These are phyloP conservation scores for Blastobotrys terrestris DNA, from an alignment of 805 yeast genomes.

Conservation along the genomic window DNA sequence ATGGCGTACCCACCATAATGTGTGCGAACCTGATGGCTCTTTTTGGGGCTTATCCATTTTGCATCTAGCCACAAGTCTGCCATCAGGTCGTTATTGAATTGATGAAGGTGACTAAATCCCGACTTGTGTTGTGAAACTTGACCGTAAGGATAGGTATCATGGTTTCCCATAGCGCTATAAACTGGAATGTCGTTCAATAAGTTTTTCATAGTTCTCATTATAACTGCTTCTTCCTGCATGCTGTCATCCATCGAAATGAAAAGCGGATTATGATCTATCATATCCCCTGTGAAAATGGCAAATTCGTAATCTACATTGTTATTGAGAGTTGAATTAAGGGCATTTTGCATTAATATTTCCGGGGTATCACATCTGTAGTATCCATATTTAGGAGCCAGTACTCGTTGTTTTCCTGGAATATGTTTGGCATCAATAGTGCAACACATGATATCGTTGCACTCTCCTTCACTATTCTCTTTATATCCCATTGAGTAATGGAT, in stretches of 20 bases:
- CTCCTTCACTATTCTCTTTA: conserved; percentile 40
- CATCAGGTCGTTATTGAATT: conserved; percentile 45
- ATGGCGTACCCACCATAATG: conserved; percentile 61
- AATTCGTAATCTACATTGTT: conserved; percentile 46
- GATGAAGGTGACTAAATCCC: conserved; percentile 38
- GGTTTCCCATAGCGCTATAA: conserved; percentile 61
- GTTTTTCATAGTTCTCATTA: conserved; percentile 48
- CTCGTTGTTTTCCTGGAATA: conserved; percentile 29
- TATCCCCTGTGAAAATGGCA: conserved; percentile 66
- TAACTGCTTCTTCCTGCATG: conserved; percentile 45
- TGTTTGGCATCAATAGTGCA: conserved; percentile 50
- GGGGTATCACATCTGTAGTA: conserved; percentile 63
- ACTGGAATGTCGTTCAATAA: conserved; percentile 49
- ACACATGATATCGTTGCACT: conserved; percentile 49
- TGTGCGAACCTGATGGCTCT: conserved; percentile 33
- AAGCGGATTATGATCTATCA: conserved; percentile 57
- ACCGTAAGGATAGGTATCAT: conserved; percentile 68
- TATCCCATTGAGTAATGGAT: conserved; percentile 53
- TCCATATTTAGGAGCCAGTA: conserved; percentile 59
- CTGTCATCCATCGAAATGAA: conserved; percentile 45
- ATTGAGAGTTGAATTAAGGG: conserved; percentile 34
- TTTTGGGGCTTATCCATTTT: conserved; percentile 38
- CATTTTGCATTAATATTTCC: conserved; percentile 51
- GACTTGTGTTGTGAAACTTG: conserved; percentile 53
- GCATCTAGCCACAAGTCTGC: conserved; percentile 43